phyloP scores from a whole-genome alignment of 108 stramenopile genomes.

The Heterococcus sp. region DNA sequence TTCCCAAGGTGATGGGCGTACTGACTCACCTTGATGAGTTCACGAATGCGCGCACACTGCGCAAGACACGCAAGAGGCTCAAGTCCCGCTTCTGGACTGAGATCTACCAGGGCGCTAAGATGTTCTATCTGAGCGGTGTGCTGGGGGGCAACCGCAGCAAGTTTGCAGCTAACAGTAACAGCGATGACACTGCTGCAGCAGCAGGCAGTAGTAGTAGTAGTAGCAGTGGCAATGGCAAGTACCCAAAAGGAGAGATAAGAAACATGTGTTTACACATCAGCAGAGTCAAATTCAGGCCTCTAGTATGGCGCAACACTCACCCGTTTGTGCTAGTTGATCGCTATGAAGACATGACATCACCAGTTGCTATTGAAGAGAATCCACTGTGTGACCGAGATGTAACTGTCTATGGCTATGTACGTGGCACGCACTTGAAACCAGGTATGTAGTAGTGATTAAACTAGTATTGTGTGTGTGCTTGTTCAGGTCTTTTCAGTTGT shows the following conservation, averaged over 20 bases:
- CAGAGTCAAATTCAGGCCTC: constrained; percentile 88
- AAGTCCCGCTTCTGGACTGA: constrained; percentile 99
- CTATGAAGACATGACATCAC: constrained; percentile 33
- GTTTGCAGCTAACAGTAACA: no score
- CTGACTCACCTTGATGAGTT: constrained; percentile 96
- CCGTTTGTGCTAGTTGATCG: constrained; percentile 92
- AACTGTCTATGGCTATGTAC: constrained; percentile 89
- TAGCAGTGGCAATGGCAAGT: constrained; percentile 71
- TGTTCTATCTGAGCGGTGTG: constrained; percentile 85
- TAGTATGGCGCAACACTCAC: constrained; percentile 96
- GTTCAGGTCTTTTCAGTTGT: neutral
- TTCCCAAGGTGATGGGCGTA: constrained; percentile 93
- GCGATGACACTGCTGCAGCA: no score
- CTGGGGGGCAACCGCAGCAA: constrained; percentile 39
- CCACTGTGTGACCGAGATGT: constrained; percentile 74
- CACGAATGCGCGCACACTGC: constrained; percentile 77
- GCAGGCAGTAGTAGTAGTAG: neutral
- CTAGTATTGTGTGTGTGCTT: neutral
- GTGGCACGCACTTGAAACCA: constrained; percentile 86
- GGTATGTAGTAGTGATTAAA: constrained; percentile 56
- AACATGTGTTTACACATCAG: constrained; percentile 78
- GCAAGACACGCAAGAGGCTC: constrained; percentile 82
- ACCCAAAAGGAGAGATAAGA: constrained; percentile 87
- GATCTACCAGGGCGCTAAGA: constrained; percentile 94
- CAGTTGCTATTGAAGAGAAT: constrained; percentile 70